phyloP scores from a whole-genome alignment of 23 red algal species.

The Gracilariopsis chorda region DNA sequence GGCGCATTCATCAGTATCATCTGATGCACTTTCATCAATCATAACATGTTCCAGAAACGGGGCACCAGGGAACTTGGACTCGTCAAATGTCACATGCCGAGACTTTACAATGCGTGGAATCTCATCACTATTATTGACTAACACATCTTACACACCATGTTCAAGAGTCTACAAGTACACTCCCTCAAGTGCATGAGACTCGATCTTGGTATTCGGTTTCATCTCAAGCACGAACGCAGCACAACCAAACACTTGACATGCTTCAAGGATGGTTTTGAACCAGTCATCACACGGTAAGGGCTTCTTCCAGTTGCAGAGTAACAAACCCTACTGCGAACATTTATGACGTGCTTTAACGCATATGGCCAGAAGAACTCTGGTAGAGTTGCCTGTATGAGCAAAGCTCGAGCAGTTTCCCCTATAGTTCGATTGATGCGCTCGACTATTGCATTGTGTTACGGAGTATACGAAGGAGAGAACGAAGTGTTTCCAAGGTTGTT shows the following conservation, averaged over 20 bases:
- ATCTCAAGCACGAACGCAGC: background rate
- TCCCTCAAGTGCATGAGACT: background rate
- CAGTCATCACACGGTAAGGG: background rate
- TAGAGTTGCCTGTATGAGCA: slow-evolving; percentile 6
- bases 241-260: background rate
- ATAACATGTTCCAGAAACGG: background rate
- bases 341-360: background rate
- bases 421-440: background rate
- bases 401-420: background rate
- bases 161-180: slow-evolving; percentile 13
- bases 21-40: background rate
- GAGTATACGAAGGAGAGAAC: slow-evolving; percentile 6
- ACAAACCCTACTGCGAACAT: background rate
- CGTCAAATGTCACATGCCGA: slow-evolving; percentile 17
- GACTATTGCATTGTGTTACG: background rate
- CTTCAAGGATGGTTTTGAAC: background rate
- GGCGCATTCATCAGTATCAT: background rate
- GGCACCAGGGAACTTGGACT: background rate
- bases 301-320: background rate
- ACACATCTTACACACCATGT: background rate
- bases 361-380: background rate
- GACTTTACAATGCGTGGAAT: background rate
- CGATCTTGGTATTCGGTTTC: background rate
- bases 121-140: background rate
- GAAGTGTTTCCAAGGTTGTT: background rate